Evolutionary conservation across 2,329 filamentous ascomycete species (phyloP).

Genomic region (Fusarium sp.): DNA sequence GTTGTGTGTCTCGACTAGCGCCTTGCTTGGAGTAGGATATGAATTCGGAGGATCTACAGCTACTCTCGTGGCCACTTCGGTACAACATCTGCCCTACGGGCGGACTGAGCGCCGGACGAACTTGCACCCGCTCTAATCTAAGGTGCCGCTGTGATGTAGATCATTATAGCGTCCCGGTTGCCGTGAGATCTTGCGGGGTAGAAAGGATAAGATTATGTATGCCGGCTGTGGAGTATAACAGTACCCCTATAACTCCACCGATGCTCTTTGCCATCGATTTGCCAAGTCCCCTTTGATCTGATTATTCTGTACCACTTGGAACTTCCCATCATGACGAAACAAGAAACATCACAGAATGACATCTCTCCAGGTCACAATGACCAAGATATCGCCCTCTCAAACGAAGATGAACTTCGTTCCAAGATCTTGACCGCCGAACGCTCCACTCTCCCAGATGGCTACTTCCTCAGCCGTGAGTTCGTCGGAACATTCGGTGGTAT

Average conservation of each 20-base stretch:
- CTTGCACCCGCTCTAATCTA: background rate
- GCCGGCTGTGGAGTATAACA: background rate
- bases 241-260: background rate
- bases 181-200: background rate
- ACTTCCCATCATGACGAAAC: background rate
- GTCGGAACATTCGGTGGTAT: background rate
- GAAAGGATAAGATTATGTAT: accelerated
- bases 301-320: accelerated
- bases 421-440: background rate
- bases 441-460: background rate
- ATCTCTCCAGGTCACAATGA: background rate
- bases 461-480: background rate
- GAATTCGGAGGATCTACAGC: background rate
- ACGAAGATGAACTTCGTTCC: background rate
- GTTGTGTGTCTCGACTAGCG: background rate
- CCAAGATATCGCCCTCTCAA: background rate
- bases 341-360: background rate
- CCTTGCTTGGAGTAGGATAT: background rate
- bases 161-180: background rate
- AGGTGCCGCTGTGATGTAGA: background rate
- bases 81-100: background rate
- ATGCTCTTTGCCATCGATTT: background rate
- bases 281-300: accelerated
- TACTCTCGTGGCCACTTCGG: background rate
- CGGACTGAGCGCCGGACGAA: background rate